A percentile compares a stretch with the other conserved stretches of the same genome.
Evolutionary conservation across 768 basidiomycete genomes (phyloP).

Genomic region (Trametes maxima): DNA sequence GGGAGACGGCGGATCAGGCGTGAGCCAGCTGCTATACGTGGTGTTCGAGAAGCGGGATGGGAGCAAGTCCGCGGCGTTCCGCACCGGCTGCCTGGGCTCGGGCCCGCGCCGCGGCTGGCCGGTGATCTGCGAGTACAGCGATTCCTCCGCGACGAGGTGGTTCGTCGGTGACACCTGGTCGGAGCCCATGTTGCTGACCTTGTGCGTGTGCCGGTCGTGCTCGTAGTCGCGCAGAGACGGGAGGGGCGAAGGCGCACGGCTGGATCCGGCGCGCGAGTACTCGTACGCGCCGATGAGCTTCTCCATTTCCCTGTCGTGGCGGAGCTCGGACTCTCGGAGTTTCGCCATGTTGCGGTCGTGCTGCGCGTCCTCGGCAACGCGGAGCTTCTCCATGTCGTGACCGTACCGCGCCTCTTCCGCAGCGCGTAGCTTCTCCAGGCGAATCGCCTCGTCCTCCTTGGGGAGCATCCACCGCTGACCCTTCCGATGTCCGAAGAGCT

Average conservation of each 20-base stretch:
- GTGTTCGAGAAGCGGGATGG: constrained; percentile 53
- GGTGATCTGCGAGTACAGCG: constrained; percentile 71
- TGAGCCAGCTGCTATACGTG: constrained; percentile 41
- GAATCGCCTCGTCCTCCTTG: constrained; percentile 46
- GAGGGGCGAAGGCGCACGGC: constrained; percentile 45
- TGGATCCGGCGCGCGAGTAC: constrained; percentile 44
- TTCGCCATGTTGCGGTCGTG: constrained; percentile 42
- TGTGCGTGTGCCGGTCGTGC: constrained; percentile 17
- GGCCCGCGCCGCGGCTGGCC: constrained; percentile 61
- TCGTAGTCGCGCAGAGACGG: constrained; percentile 38
- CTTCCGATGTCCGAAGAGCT: constrained; percentile 54
- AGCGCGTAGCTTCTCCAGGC: constrained; percentile 51
- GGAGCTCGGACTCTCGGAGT: constrained; percentile 17
- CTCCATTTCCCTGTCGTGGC: constrained; percentile 40
- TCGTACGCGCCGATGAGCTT: constrained; percentile 52
- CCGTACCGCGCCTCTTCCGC: constrained; percentile 54
- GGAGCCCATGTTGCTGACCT: constrained; percentile 13
- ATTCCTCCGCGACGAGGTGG: constrained; percentile 44
- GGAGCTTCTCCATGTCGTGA: constrained; percentile 35
- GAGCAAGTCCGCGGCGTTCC: constrained; percentile 42
- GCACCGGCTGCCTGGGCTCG: constrained; percentile 75
- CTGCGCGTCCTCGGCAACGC: constrained; percentile 38
- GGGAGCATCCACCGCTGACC: constrained; percentile 30
- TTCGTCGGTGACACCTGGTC: constrained; percentile 17
- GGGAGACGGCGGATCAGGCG: constrained; percentile 24